Evolutionary conservation across 1,284 basidiomycete species (phyloP).

Genomic region (Fomitopsis betulina): DNA sequence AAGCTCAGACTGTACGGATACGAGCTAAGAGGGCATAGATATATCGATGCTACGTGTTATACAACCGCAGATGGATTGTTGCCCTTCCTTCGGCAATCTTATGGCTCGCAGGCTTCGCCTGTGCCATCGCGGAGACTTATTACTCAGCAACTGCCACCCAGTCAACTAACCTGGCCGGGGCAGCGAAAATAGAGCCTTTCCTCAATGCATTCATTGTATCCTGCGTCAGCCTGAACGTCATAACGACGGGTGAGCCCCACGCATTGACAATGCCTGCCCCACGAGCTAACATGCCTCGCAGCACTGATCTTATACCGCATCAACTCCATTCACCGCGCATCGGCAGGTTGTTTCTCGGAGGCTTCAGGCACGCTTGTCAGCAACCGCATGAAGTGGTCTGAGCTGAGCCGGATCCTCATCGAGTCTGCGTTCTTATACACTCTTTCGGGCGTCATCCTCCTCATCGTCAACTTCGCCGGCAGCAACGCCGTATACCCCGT

Average conservation of each 20-base stretch:
- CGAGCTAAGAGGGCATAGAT: not conserved
- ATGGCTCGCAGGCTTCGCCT: constrained; percentile 13
- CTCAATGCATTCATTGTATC: not conserved
- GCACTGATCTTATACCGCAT: constrained; percentile 33
- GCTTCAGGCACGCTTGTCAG: not conserved
- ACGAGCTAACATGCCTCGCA: constrained; percentile 7
- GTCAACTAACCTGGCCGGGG: not conserved
- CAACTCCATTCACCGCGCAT: constrained; percentile 18
- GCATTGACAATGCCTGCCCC: too few relatives aligned
- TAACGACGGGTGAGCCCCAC: not conserved
- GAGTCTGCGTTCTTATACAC: constrained; percentile 38
- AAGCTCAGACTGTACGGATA: too few relatives aligned
- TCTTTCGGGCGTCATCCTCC: constrained; percentile 28
- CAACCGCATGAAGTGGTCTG: not conserved
- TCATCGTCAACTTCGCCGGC: constrained; percentile 29
- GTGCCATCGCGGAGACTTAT: not conserved
- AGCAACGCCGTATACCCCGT: constrained; percentile 30
- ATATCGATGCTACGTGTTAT: constrained; percentile 24
- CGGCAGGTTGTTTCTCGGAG: not conserved
- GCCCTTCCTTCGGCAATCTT: constrained; percentile 15
- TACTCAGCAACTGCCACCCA: not conserved
- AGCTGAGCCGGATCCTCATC: constrained; percentile 27
- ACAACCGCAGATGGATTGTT: constrained; percentile 11
- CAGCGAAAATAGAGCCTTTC: not conserved
- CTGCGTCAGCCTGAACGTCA: not conserved